Percentiles rank a stretch among this genome's conserved stretches.
Evolutionary conservation across 345 rosid species (phyloP).

Genomic region (Garcia nutans): DNA sequence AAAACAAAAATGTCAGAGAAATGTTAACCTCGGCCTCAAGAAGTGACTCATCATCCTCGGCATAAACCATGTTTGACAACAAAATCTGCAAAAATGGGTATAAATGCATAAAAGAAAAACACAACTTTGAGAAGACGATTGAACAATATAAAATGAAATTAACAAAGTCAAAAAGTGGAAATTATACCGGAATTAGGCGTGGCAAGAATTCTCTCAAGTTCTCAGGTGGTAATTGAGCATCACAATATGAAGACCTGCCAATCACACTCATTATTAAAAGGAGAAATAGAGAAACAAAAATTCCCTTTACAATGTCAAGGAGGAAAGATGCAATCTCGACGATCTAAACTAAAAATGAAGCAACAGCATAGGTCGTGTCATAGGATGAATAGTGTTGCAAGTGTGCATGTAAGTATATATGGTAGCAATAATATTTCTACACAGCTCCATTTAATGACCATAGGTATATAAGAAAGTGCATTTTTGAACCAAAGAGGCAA

Average conservation of each 20-base stretch:
- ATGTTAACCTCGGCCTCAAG: conserved; percentile 73
- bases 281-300: no score
- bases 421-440: no score
- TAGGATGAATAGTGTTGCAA: background rate
- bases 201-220: conserved; percentile 82
- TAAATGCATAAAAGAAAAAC: conserved; percentile 16
- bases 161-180: conserved; percentile 19
- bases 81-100: conserved; percentile 53
- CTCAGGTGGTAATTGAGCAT: conserved; percentile 73
- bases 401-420: background rate
- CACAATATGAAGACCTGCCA: conserved; percentile 90
- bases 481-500: background rate
- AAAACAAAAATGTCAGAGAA: conserved; percentile 17
- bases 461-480: no score
- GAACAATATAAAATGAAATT: background rate
- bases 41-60: conserved; percentile 92
- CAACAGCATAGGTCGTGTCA: background rate
- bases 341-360: background rate
- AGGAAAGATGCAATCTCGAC: background rate
- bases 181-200: conserved; percentile 69
- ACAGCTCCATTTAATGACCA: background rate
- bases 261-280: conserved; percentile 21
- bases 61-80: conserved; percentile 91
- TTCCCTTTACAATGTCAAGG: background rate
- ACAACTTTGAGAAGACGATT: background rate